Conservation (phyloP, 1,284 basidiomycete genomes). For the Cryptococcus jaspeensis region DNA sequence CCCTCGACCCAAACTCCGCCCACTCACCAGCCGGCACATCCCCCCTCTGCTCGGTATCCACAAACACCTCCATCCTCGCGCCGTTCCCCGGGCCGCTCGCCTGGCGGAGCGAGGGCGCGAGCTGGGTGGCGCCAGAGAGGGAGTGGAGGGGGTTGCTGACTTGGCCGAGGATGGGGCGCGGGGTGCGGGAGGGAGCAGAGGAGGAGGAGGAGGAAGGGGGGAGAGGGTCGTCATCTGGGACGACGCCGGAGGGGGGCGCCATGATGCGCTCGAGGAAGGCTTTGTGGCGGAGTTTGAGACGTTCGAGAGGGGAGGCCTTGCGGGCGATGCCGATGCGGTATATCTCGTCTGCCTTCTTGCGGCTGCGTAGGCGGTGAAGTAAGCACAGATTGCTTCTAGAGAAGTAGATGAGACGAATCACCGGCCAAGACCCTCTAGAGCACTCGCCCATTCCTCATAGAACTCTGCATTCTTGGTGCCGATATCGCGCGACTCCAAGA, state of each 20-base stretch:
- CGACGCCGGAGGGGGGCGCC: slow-evolving; percentile 43
- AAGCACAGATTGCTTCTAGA: no score
- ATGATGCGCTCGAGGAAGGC: slow-evolving; percentile 76
- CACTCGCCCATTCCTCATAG: slow-evolving; percentile 81
- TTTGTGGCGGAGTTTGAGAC: slow-evolving; percentile 76
- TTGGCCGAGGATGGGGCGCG: slow-evolving; percentile 34
- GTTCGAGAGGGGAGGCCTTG: slow-evolving; percentile 75
- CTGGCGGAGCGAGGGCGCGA: slow-evolving; percentile 23
- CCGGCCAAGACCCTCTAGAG: slow-evolving; percentile 70
- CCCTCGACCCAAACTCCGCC: slow-evolving; percentile 55
- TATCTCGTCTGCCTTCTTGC: slow-evolving; percentile 73
- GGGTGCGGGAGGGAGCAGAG: slow-evolving; percentile 4
- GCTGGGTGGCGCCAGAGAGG: slow-evolving; percentile 30
- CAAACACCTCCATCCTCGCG: slow-evolving; percentile 52
- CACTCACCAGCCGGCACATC: slow-evolving; percentile 46
- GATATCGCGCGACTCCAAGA: slow-evolving; percentile 73
- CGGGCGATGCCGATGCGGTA: slow-evolving; percentile 82
- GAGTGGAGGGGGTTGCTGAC: slow-evolving; percentile 20
- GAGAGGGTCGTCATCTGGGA: slow-evolving; percentile 41
- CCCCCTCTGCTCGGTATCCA: slow-evolving; percentile 33
- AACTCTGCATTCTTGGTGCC: slow-evolving; percentile 73
- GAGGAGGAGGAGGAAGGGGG: background rate
- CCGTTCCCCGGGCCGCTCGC: slow-evolving; percentile 41
- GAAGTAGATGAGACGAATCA: slow-evolving; percentile 50
- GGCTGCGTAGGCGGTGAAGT: slow-evolving; percentile 53